Percentiles rank a stretch among this genome's conserved stretches.
phyloP scores from a whole-genome alignment of 1,284 basidiomycete genomes.

The Papiliotrema flavescens region DNA sequence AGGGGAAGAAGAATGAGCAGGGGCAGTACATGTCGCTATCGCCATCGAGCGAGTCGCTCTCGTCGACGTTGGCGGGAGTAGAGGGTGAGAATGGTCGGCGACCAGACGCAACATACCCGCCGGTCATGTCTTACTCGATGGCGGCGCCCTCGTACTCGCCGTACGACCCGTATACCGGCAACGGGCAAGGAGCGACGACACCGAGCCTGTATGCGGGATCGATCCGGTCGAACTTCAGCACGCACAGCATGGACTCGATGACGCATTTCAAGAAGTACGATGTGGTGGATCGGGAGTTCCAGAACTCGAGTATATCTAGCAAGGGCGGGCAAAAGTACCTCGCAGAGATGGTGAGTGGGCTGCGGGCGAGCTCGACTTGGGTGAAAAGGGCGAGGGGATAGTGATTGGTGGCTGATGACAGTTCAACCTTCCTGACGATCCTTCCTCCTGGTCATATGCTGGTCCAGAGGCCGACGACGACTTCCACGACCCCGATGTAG shows the following conservation, averaged over 20 bases:
- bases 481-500: conserved; percentile 54
- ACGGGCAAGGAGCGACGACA: conserved; percentile 1
- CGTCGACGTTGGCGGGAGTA: not conserved
- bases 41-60: not conserved
- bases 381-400: no score
- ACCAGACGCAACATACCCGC: conserved; percentile 15
- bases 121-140: conserved; percentile 22
- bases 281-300: conserved; percentile 18
- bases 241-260: conserved; percentile 20
- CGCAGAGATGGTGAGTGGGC: conserved; percentile 28
- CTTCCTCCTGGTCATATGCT: conserved; percentile 1
- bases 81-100: not conserved
- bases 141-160: conserved; percentile 20
- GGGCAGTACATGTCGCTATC: no score
- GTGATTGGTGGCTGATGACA: no score
- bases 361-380: no score
- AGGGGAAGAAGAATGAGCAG: not conserved
- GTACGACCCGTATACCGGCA: conserved; percentile 9
- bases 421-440: no score
- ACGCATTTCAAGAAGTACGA: conserved; percentile 27
- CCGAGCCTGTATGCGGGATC: conserved; percentile 24
- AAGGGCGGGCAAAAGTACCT: conserved; percentile 29
- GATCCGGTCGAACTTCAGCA: conserved; percentile 14
- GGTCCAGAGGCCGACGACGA: conserved; percentile 50
- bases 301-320: conserved; percentile 27